phyloP scores from a whole-genome alignment of 176 grass and related monocot genomes.

The Olyra latifolia region DNA sequence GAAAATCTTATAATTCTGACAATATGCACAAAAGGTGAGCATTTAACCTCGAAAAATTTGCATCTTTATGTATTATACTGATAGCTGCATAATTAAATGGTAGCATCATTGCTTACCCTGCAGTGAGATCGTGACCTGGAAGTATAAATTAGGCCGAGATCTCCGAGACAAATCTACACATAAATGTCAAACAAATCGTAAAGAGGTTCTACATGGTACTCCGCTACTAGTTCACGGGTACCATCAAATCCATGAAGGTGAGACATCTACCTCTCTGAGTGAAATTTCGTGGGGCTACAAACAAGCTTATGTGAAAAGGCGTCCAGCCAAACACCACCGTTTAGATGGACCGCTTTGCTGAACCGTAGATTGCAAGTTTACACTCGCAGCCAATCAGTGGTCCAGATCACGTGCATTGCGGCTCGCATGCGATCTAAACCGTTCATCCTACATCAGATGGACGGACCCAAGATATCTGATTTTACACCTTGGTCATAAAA shows the following conservation, averaged over 20 bases:
- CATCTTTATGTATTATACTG: neutral
- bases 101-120: slow-evolving; percentile 6
- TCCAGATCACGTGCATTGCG: slow-evolving; percentile 29
- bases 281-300: neutral
- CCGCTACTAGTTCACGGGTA: neutral
- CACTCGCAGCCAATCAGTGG: slow-evolving; percentile 20
- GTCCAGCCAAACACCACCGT: slow-evolving; percentile 15
- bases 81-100: neutral
- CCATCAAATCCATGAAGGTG: neutral
- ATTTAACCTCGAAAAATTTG: neutral
- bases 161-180: neutral
- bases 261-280: neutral
- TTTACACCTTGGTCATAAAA: neutral
- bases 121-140: neutral
- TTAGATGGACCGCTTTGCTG: slow-evolving; percentile 26
- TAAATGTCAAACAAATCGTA: neutral
- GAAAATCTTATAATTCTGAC: neutral
- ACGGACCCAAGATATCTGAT: neutral
- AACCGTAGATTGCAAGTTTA: slow-evolving; percentile 36
- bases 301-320: neutral
- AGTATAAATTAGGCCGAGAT: neutral
- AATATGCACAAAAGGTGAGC: neutral
- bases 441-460: neutral
- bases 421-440: neutral
- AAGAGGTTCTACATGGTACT: neutral